Conservation (phyloP, 2,329 filamentous ascomycete species). For the Alternaria incomplexa region DNA sequence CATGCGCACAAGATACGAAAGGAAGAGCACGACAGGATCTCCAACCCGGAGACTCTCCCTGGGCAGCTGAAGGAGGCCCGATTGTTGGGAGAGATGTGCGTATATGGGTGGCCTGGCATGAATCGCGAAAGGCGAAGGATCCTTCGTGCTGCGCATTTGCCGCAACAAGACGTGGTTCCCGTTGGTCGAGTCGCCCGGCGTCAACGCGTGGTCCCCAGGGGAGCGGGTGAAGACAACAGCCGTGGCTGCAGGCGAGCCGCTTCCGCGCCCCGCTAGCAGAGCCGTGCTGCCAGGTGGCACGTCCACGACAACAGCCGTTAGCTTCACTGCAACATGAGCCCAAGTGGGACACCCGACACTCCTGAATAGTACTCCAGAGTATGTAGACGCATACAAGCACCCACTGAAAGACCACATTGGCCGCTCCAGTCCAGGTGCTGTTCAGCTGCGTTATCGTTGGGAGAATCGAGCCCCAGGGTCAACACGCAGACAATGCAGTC, state of each 20-base stretch:
- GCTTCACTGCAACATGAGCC: neutral
- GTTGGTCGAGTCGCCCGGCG: neutral
- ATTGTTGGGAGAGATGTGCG: neutral
- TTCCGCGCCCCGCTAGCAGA: neutral
- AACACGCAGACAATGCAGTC: neutral
- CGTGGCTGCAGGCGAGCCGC: neutral
- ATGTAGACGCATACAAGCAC: neutral
- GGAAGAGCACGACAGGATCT: neutral
- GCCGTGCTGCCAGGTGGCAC: neutral
- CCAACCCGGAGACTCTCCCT: neutral
- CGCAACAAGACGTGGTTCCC: neutral
- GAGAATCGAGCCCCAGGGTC: neutral
- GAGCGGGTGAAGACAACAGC: neutral
- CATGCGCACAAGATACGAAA: neutral
- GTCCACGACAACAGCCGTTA: neutral
- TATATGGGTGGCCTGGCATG: neutral
- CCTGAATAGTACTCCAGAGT: neutral
- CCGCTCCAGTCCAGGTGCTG: neutral
- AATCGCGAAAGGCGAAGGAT: neutral
- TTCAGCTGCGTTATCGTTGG: neutral
- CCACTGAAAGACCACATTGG: neutral
- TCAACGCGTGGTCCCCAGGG: neutral
- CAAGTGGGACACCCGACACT: neutral
- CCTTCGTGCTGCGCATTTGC: neutral
- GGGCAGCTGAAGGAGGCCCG: neutral